Evolutionary conservation across 2,329 filamentous ascomycete genomes (phyloP).

Genomic region (Triangularia setosa): DNA sequence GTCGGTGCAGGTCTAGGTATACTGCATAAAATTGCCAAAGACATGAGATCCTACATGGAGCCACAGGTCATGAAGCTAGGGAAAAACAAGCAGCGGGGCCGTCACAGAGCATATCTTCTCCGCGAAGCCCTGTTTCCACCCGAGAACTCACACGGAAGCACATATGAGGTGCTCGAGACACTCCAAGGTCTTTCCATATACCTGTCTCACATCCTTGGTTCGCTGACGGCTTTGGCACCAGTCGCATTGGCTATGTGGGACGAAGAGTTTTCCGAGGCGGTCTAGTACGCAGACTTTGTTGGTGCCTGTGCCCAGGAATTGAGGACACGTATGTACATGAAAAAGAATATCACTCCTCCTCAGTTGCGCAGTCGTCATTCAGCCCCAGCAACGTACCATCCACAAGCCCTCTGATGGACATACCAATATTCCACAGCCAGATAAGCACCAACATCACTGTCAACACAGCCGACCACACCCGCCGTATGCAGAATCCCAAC

Average conservation of each 20-base stretch:
- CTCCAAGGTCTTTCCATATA: conserved; percentile 33
- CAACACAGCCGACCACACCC: conserved; percentile 36
- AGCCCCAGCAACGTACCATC: conserved; percentile 2
- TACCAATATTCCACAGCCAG: conserved; percentile 1
- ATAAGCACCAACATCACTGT: conserved; percentile 34
- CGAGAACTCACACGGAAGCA: not conserved
- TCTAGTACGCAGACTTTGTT: conserved; percentile 33
- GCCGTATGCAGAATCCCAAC: conserved; percentile 27
- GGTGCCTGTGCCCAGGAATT: conserved; percentile 25
- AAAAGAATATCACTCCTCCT: not conserved
- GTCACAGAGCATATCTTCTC: conserved; percentile 23
- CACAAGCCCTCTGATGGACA: not conserved
- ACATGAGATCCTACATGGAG: conserved; percentile 23
- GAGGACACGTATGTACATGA: too few species aligned
- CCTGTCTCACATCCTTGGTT: conserved; percentile 30
- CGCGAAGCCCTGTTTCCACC: conserved; percentile 29
- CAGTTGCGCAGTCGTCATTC: not conserved
- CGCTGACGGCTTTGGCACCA: conserved; percentile 30
- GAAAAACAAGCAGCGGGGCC: conserved; percentile 26
- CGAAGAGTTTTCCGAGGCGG: conserved; percentile 29
- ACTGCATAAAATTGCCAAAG: conserved; percentile 27
- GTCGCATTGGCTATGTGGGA: conserved; percentile 36
- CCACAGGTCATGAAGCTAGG: conserved; percentile 28
- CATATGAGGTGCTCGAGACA: conserved; percentile 28
- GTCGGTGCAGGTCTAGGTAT: conserved; percentile 30